A percentile compares a stretch with the other conserved stretches of the same genome.
Conservation (phyloP, 345 rosid genomes). For the Chamaenerion angustifolium region DNA sequence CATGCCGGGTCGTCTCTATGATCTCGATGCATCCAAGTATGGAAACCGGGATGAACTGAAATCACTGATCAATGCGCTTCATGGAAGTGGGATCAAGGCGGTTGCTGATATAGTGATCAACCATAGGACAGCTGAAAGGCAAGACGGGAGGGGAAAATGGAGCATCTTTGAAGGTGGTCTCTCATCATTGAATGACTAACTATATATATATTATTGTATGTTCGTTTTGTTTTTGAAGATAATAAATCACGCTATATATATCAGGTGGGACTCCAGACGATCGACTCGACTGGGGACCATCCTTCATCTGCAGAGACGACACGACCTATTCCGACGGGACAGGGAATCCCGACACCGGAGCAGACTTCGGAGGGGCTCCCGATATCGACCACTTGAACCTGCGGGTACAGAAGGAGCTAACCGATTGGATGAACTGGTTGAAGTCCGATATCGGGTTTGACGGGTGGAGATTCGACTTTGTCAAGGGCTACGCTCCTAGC, state of each 20-base stretch:
- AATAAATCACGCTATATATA: too few species aligned
- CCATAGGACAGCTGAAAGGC: constrained; percentile 66
- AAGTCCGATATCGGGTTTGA: constrained; percentile 57
- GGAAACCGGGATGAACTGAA: constrained; percentile 47
- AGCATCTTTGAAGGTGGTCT: constrained; percentile 52
- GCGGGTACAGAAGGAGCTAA: constrained; percentile 46
- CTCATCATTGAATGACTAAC: too few species aligned
- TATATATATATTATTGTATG: too few species aligned
- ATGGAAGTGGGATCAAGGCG: constrained; percentile 41
- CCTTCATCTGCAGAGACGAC: constrained; percentile 49
- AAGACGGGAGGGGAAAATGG: constrained; percentile 51
- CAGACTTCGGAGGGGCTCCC: constrained; percentile 36
- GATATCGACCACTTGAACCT: constrained; percentile 80
- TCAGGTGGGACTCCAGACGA: constrained; percentile 45
- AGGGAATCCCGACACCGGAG: constrained; percentile 65
- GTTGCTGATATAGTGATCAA: constrained; percentile 80
- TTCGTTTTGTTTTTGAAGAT: too few species aligned
- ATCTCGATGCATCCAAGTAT: constrained; percentile 53
- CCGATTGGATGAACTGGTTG: constrained; percentile 91
- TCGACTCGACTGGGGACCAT: constrained; percentile 84
- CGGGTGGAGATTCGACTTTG: constrained; percentile 76
- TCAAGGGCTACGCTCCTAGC: constrained; percentile 47
- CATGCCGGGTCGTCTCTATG: constrained; percentile 81
- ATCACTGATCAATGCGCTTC: constrained; percentile 37
- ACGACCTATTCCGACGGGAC: constrained; percentile 34